phyloP scores from a whole-genome alignment of 2,329 filamentous ascomycete species.

The Blastomyces percursus region DNA sequence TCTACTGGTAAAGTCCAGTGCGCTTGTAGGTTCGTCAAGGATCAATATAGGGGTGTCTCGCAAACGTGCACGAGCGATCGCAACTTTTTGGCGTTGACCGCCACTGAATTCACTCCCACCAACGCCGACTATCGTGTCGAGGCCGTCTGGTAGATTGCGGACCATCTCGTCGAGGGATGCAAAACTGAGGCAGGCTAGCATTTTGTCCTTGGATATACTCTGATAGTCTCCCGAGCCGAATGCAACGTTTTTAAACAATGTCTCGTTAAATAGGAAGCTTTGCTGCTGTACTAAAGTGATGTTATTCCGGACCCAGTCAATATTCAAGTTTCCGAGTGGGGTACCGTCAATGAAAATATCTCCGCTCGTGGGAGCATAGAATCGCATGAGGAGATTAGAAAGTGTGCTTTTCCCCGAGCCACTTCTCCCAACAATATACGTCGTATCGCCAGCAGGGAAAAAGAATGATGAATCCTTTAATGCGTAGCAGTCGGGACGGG shows the following conservation, averaged over 20 bases:
- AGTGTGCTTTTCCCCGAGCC: constrained; percentile 91
- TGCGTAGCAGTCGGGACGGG: constrained; percentile 49
- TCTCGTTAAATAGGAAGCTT: constrained; percentile 71
- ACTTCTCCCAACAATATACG: constrained; percentile 73
- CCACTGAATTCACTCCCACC: constrained; percentile 67
- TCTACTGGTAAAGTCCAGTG: constrained; percentile 64
- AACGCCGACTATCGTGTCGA: constrained; percentile 60
- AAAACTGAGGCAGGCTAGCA: constrained; percentile 53
- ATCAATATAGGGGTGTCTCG: constrained; percentile 71
- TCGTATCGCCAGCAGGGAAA: constrained; percentile 61
- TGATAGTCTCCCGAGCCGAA: constrained; percentile 50
- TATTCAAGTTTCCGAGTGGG: constrained; percentile 51
- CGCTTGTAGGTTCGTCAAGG: constrained; percentile 80
- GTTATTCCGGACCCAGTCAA: constrained; percentile 63
- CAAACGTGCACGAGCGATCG: constrained; percentile 65
- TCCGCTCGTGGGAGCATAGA: constrained; percentile 59
- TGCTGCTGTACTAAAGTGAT: constrained; percentile 74
- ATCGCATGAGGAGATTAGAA: constrained; percentile 64
- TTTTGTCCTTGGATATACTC: constrained; percentile 41
- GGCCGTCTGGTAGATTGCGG: constrained; percentile 52
- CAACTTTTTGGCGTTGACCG: constrained; percentile 72
- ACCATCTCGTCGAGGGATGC: constrained; percentile 61
- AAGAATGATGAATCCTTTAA: constrained; percentile 54
- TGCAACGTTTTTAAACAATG: constrained; percentile 64
- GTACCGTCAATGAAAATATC: constrained; percentile 58